Conservation (phyloP, 306 rosid genomes). For the Biancaea sappan region DNA sequence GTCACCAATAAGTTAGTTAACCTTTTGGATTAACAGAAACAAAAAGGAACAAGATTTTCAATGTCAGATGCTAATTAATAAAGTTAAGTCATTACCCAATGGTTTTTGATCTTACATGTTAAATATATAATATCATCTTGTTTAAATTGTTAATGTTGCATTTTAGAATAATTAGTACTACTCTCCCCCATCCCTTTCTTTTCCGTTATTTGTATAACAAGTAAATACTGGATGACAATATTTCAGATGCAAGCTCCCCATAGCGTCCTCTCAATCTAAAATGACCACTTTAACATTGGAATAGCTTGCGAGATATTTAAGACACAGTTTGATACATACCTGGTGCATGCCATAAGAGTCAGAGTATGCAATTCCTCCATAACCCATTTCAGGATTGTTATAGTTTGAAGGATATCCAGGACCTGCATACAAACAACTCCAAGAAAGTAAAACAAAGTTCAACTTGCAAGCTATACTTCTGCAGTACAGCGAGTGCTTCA, state of each 20-base stretch:
- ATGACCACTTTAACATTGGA: not conserved
- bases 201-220: not conserved
- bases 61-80: not conserved
- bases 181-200: not conserved
- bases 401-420: conserved; percentile 54
- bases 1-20: not conserved
- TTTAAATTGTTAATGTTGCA: not conserved
- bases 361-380: conserved; percentile 53
- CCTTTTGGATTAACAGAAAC: not conserved
- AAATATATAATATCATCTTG: conserved; percentile 5
- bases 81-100: conserved; percentile 2
- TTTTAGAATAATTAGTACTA: not conserved
- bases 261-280: not conserved
- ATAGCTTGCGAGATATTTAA: conserved; percentile 3
- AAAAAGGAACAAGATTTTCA: not conserved
- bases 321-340: conserved; percentile 40
- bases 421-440: conserved; percentile 46
- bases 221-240: not conserved
- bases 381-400: conserved; percentile 55
- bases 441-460: conserved; percentile 1
- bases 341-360: conserved; percentile 59
- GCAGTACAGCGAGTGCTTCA: conserved; percentile 13
- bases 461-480: conserved; percentile 1
- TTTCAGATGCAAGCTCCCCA: conserved; percentile 2
- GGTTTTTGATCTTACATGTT: not conserved